Evolutionary conservation across 2,329 filamentous ascomycete species (phyloP).

Genomic region (Colletotrichum orbiculare): DNA sequence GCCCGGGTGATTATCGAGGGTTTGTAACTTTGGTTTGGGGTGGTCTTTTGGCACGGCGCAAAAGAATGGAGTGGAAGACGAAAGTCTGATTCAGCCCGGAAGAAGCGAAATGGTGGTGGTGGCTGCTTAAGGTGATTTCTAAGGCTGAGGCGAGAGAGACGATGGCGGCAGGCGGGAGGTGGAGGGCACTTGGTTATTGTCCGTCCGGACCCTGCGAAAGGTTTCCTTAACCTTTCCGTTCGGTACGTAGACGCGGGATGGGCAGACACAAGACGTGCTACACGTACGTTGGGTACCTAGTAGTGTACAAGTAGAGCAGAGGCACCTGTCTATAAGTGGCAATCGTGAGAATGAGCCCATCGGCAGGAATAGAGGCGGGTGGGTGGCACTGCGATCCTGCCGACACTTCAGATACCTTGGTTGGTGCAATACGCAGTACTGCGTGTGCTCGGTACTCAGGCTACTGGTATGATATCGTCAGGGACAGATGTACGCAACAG

Average conservation of each 20-base stretch:
- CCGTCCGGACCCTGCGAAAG: conserved; percentile 3
- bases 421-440: too few species aligned
- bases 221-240: not conserved
- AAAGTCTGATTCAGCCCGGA: conserved; percentile 4
- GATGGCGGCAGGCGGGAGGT: conserved; percentile 23
- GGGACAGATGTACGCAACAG: too few species aligned
- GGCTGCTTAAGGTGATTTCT: conserved; percentile 31
- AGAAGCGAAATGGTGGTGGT: not conserved
- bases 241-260: conserved; percentile 20
- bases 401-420: not conserved
- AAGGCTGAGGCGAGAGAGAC: not conserved
- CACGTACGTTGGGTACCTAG: not conserved
- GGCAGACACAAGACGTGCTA: not conserved
- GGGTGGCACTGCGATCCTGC: too few species aligned
- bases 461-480: too few species aligned
- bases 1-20: not conserved
- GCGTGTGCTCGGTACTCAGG: too few species aligned
- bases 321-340: not conserved
- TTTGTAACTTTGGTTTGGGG: not conserved
- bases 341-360: not conserved
- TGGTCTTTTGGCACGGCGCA: conserved; percentile 3
- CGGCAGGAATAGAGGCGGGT: too few species aligned
- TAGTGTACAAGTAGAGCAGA: not conserved
- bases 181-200: conserved; percentile 30
- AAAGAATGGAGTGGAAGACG: conserved; percentile 13